These are phyloP conservation scores for Aureobasidium melanogenum DNA, from an alignment of 2,329 filamentous ascomycete species.

Conservation along the genomic window DNA sequence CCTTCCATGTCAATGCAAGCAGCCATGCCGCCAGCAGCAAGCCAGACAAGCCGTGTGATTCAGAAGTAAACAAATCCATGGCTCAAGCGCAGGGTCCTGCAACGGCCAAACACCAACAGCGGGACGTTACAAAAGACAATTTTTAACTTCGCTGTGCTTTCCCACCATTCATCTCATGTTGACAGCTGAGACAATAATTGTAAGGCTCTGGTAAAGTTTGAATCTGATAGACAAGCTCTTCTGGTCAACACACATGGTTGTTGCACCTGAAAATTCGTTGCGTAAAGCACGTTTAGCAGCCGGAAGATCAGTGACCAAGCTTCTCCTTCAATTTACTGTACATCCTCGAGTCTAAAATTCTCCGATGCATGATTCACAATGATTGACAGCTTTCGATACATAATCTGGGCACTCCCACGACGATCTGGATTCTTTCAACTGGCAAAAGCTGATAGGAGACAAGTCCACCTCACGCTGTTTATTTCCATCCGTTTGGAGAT, in stretches of 20 bases:
- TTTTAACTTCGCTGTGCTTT: neutral
- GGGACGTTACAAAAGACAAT: neutral
- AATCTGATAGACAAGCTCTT: neutral
- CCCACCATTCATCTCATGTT: neutral
- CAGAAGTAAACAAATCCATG: neutral
- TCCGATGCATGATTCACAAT: neutral
- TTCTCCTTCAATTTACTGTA: neutral
- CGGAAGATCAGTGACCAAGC: neutral
- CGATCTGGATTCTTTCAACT: neutral
- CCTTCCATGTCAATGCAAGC: neutral
- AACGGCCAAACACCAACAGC: constrained; percentile 3
- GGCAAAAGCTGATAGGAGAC: neutral
- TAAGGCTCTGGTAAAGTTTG: neutral
- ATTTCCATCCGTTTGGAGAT: neutral
- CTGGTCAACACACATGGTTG: neutral
- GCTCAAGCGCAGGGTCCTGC: neutral
- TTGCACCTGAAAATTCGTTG: neutral
- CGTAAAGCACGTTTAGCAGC: neutral
- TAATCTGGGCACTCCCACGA: neutral
- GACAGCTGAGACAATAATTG: neutral
- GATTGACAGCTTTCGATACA: neutral
- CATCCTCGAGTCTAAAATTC: neutral
- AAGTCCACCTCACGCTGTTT: neutral
- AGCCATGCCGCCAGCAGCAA: neutral
- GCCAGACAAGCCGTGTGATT: neutral